Percentiles rank a stretch among this genome's conserved stretches.
Conservation (phyloP, 2,329 filamentous ascomycete species). For the Alternaria alternata region DNA sequence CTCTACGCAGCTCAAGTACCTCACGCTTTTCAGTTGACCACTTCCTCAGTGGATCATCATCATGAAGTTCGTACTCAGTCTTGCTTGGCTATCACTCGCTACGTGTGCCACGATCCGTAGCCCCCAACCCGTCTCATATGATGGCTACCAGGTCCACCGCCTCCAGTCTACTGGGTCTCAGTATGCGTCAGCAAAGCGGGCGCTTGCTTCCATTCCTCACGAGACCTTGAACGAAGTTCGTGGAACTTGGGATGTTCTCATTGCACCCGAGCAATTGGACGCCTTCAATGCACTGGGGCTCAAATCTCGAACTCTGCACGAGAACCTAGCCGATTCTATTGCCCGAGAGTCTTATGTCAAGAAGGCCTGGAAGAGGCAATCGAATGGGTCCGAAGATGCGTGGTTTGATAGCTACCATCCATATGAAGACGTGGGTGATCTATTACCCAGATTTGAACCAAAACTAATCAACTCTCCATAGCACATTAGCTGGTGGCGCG, state of each 20-base stretch:
- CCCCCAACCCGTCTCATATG: slow-evolving; percentile 42
- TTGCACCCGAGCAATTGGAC: slow-evolving; percentile 50
- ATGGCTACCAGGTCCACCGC: slow-evolving; percentile 54
- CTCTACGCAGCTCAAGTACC: neutral
- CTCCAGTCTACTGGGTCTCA: slow-evolving; percentile 45
- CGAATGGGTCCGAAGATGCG: slow-evolving; percentile 22
- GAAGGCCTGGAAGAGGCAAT: slow-evolving; percentile 47
- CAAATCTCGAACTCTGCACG: slow-evolving; percentile 51
- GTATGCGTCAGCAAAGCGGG: slow-evolving; percentile 42
- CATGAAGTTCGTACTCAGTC: slow-evolving; percentile 27
- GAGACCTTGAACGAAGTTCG: slow-evolving; percentile 49
- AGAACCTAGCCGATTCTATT: slow-evolving; percentile 56
- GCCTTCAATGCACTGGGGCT: slow-evolving; percentile 52
- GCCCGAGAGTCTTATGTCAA: slow-evolving; percentile 52
- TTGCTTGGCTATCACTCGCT: slow-evolving; percentile 27
- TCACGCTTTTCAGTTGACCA: neutral
- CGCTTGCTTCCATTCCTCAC: slow-evolving; percentile 48
- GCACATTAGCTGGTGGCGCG: slow-evolving; percentile 28
- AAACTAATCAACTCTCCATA: neutral
- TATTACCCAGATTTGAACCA: neutral
- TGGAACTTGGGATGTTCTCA: slow-evolving; percentile 54
- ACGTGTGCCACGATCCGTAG: slow-evolving; percentile 32
- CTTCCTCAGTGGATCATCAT: neutral
- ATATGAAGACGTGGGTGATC: slow-evolving; percentile 35
- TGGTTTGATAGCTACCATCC: slow-evolving; percentile 47